Evolutionary conservation across 371 early-diverging fungal genomes (phyloP), one percentile per base, ranked within the genome.

Genomic region (Mortierella sp.): DNA sequence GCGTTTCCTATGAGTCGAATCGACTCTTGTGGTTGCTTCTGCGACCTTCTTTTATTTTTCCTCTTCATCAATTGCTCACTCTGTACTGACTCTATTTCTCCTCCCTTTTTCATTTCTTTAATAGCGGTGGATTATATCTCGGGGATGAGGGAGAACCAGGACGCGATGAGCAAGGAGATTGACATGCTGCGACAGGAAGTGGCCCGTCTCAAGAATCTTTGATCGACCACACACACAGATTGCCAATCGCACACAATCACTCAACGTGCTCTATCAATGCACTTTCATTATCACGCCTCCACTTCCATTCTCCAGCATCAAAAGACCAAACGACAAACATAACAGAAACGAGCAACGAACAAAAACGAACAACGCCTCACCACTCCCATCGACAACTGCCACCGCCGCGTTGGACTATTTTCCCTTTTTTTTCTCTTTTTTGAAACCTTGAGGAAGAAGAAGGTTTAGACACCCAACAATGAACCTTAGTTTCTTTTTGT

Each of bases 101-200:
- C 34, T 34, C 34, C 13, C 26, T 3, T 34, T 38, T 4, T 68
- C 68, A 38, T 65, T 45, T 75, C 47, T 75, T 48, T 63, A 6
- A 24, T 79, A 85, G 85, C 85, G 24, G 85, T 85, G 65, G 85
- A 85, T 55, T 85, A 55, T 54, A 85, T 85, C 38, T 76, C 77
- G 16, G 72, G 72, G 50, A 79, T 85, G 77, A 85, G 81, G 80
- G 65, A 72, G 24, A 74, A 55, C 48, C 81, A 85, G 72, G 85
- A 85, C 9, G 85, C 79, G 65, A 38, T 85, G 85, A 54, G 77
- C 47, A 85, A 85, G 58, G 85, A 85, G 73, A 70, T 85, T 28
- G 85, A 85, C n/a, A 77, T 77, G 77, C 68, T 85, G 70, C 74
- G 85, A 34, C 79, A 85, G 70, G 82, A 85, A 45, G 72, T 85